Conservation (phyloP, 306 rosid species). For the Fagus crenata region DNA sequence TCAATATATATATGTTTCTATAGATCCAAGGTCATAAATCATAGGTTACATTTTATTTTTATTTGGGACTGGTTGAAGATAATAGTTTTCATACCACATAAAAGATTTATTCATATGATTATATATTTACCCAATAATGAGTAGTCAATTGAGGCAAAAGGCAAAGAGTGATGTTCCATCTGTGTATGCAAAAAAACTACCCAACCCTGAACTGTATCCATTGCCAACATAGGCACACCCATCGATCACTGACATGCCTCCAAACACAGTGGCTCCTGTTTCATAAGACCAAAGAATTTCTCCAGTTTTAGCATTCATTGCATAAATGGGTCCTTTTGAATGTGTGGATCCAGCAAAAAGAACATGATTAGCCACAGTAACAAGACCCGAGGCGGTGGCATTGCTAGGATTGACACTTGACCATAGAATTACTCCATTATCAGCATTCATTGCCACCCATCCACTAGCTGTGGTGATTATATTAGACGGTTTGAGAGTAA, state of each 20-base stretch:
- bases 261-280: conserved; percentile 43
- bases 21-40: no score
- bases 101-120: no score
- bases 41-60: no score
- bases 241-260: conserved; percentile 52
- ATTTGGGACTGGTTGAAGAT: no score
- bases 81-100: no score
- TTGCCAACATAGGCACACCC: conserved; percentile 53
- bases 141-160: conserved; percentile 29
- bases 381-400: conserved; percentile 32
- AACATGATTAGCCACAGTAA: conserved; percentile 53
- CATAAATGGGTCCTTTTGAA: conserved; percentile 40
- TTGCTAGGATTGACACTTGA: conserved; percentile 35
- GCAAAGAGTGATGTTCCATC: conserved; percentile 59
- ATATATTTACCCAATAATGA: no score
- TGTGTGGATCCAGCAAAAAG: conserved; percentile 47
- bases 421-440: conserved; percentile 48
- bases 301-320: conserved; percentile 40
- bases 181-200: conserved; percentile 20
- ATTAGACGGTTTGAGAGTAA: conserved; percentile 44
- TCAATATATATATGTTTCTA: no score
- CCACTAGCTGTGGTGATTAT: conserved; percentile 45
- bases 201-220: conserved; percentile 43
- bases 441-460: conserved; percentile 60
- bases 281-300: conserved; percentile 44